A percentile compares a stretch with the other conserved stretches of the same genome.
phyloP scores from a whole-genome alignment of 768 basidiomycete genomes.

The Boletellus emodensis region DNA sequence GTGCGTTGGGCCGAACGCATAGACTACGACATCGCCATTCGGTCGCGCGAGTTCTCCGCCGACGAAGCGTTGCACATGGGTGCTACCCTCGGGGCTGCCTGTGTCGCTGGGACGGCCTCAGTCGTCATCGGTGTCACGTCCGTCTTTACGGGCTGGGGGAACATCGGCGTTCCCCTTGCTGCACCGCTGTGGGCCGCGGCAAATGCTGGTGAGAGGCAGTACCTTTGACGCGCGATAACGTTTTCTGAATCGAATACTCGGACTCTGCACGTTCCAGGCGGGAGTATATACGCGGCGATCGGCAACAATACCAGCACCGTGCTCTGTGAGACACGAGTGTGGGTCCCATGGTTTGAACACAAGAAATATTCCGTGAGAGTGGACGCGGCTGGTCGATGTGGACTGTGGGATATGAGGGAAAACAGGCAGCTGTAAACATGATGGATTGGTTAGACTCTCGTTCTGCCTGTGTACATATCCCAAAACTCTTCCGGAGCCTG shows the following conservation, averaged over 20 bases:
- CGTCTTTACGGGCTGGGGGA: not conserved
- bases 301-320: slow-evolving; percentile 1
- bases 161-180: not conserved
- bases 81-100: slow-evolving; percentile 12
- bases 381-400: not conserved
- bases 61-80: slow-evolving; percentile 20
- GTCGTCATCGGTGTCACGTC: slow-evolving; percentile 12
- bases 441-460: too few species aligned
- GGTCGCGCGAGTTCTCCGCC: slow-evolving; percentile 11
- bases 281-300: slow-evolving; percentile 5
- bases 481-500: too few species aligned
- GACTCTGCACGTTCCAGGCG: not conserved
- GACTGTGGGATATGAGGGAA: slow-evolving; percentile 18
- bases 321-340: slow-evolving; percentile 17
- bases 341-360: slow-evolving; percentile 22
- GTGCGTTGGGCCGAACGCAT: slow-evolving; percentile 12
- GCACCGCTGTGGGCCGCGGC: slow-evolving; percentile 11
- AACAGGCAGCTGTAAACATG: slow-evolving; percentile 5
- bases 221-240: too few species aligned
- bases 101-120: slow-evolving; percentile 18
- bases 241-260: not conserved
- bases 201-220: slow-evolving; percentile 4
- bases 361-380: slow-evolving; percentile 18
- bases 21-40: slow-evolving; percentile 9
- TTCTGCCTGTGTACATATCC: too few species aligned